These are phyloP conservation scores for Plasmodium gonderi DNA, from an alignment of 169 alveolate genomes.

Conservation along the genomic window DNA sequence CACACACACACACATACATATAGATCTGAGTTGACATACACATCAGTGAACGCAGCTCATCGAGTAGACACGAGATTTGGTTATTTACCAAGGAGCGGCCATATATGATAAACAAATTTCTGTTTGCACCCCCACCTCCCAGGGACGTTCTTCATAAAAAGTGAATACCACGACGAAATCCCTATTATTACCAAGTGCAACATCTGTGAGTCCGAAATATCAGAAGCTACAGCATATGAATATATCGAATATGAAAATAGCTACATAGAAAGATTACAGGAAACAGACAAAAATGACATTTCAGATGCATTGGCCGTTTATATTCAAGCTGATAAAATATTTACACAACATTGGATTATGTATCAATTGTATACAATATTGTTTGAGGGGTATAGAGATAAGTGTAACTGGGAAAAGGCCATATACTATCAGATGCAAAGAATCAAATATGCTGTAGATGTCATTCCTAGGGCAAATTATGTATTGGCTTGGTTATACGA, in stretches of 20 bases:
- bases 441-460: conserved; percentile 78
- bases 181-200: conserved; percentile 61
- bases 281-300: conserved; percentile 79
- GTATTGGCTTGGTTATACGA: conserved; percentile 89
- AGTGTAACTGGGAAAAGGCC: conserved; percentile 76
- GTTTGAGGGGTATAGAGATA: conserved; percentile 80
- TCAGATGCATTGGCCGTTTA: conserved; percentile 80
- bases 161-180: conserved; percentile 31
- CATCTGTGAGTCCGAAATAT: conserved; percentile 44
- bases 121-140: background rate
- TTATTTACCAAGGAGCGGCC: no score
- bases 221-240: conserved; percentile 62
- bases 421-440: conserved; percentile 77
- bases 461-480: conserved; percentile 85
- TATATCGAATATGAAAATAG: conserved; percentile 72
- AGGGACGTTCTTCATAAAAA: conserved; percentile 72
- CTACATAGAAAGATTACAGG: conserved; percentile 78
- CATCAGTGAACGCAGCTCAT: no score
- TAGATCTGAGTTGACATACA: background rate
- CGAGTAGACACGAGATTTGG: no score
- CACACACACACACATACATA: background rate
- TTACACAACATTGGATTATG: conserved; percentile 84
- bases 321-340: conserved; percentile 81
- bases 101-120: background rate
- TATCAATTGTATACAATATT: conserved; percentile 79